Conservation (phyloP, 768 basidiomycete genomes). For the Kwoniella bestiolae region DNA sequence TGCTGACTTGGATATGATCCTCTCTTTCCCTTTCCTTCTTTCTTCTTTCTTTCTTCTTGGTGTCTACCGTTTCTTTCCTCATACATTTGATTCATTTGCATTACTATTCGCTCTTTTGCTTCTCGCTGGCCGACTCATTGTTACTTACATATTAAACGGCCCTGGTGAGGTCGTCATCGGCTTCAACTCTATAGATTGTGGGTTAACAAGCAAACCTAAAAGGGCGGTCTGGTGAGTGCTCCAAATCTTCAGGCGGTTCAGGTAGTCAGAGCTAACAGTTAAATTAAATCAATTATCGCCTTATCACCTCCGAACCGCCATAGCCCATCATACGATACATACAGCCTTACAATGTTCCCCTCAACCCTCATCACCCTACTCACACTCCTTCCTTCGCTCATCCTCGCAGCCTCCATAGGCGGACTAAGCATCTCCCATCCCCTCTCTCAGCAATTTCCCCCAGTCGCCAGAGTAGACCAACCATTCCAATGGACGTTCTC, state of each 20-base stretch:
- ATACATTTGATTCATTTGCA: not conserved
- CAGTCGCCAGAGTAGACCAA: slow-evolving; percentile 69
- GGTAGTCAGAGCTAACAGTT: not conserved
- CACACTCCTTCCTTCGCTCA: not conserved
- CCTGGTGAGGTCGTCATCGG: not conserved
- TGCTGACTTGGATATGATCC: too few species aligned
- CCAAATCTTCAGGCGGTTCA: not conserved
- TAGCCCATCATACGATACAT: not conserved
- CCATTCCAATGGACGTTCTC: slow-evolving; percentile 74
- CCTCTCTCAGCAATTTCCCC: slow-evolving; percentile 73
- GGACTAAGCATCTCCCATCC: slow-evolving; percentile 58
- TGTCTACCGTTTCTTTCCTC: not conserved
- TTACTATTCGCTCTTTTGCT: slow-evolving; percentile 2
- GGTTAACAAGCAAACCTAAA: not conserved
- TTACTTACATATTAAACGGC: not conserved
- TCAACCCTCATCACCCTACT: slow-evolving; percentile 1
- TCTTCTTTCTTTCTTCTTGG: not conserved
- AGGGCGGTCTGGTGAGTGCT: slow-evolving; percentile 1
- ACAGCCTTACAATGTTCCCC: not conserved
- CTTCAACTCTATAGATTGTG: not conserved
- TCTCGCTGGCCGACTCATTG: slow-evolving; percentile 24
- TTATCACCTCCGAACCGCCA: not conserved
- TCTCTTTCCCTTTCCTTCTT: slow-evolving; percentile 6
- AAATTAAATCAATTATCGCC: not conserved
- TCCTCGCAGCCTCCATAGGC: slow-evolving; percentile 20